These are phyloP conservation scores for Sugiyamaella lignohabitans DNA, from an alignment of 805 yeast genomes.

Conservation along the genomic window DNA sequence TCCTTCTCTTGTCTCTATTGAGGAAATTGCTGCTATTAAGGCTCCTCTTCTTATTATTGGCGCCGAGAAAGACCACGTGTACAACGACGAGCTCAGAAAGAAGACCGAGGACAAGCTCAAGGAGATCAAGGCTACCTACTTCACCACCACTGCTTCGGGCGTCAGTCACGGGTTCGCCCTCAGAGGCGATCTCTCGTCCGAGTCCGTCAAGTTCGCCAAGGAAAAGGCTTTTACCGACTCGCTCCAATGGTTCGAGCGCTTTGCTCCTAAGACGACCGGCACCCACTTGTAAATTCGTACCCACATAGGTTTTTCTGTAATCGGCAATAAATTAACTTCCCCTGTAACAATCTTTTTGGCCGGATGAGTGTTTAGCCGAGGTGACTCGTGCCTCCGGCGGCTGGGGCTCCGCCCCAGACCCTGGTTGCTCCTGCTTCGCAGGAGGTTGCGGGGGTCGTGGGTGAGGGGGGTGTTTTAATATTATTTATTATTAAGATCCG, in stretches of 20 bases:
- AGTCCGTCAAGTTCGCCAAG: constrained; percentile 53
- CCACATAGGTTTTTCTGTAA: too few species aligned
- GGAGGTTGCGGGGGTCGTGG: too few species aligned
- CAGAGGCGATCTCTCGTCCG: constrained; percentile 61
- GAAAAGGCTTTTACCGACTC: constrained; percentile 47
- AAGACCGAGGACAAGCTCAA: constrained; percentile 53
- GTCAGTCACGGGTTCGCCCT: constrained; percentile 73
- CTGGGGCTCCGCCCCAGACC: too few species aligned
- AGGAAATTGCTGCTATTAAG: constrained; percentile 56
- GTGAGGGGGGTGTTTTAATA: too few species aligned
- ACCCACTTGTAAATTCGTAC: too few species aligned
- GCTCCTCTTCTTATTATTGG: constrained; percentile 64
- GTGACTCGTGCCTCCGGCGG: too few species aligned
- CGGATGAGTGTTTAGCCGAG: too few species aligned
- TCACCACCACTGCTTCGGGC: constrained; percentile 55
- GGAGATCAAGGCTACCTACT: constrained; percentile 50
- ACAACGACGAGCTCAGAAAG: constrained; percentile 57
- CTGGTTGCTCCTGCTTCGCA: too few species aligned
- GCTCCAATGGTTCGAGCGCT: constrained; percentile 20
- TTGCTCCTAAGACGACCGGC: neutral
- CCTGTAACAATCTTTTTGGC: too few species aligned
- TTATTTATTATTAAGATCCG: too few species aligned
- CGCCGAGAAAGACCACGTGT: constrained; percentile 65
- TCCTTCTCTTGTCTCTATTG: constrained; percentile 66
- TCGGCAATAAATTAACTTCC: too few species aligned